Conservation (phyloP, 2,329 filamentous ascomycete genomes). For the Aspergillus aculeatinus region DNA sequence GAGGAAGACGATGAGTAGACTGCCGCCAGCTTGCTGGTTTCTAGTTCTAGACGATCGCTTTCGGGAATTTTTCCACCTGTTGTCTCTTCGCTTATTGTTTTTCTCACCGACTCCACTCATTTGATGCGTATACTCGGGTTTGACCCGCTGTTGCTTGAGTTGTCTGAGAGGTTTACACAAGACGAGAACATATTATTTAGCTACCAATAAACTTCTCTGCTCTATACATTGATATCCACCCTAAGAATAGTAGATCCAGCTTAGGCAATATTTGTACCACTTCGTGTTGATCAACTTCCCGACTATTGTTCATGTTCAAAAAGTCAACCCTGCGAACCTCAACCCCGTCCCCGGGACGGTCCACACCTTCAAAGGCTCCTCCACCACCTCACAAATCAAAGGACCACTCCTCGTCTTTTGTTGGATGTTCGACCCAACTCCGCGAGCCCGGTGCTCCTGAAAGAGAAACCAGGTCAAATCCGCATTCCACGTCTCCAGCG, state of each 20-base stretch:
- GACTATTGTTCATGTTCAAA: constrained; percentile 11
- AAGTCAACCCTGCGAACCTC: constrained; percentile 32
- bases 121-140: neutral
- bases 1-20: constrained; percentile 54
- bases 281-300: no score
- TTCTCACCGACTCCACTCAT: constrained; percentile 3
- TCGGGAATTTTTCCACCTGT: constrained; percentile 9
- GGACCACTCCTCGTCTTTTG: constrained; percentile 8
- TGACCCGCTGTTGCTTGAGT: neutral
- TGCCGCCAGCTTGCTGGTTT: neutral
- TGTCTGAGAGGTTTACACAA: neutral
- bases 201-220: neutral
- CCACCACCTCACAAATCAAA: constrained; percentile 12
- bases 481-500: constrained; percentile 44
- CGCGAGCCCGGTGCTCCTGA: constrained; percentile 18
- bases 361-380: constrained; percentile 12
- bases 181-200: neutral
- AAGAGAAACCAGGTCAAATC: constrained; percentile 46
- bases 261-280: no score
- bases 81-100: neutral
- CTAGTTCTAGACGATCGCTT: constrained; percentile 6
- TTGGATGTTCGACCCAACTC: constrained; percentile 17
- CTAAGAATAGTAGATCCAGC: neutral
- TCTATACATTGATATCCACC: neutral
- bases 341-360: constrained; percentile 32